Evolutionary conservation across 345 rosid genomes (phyloP).

Genomic region (Euclidium syriacum): DNA sequence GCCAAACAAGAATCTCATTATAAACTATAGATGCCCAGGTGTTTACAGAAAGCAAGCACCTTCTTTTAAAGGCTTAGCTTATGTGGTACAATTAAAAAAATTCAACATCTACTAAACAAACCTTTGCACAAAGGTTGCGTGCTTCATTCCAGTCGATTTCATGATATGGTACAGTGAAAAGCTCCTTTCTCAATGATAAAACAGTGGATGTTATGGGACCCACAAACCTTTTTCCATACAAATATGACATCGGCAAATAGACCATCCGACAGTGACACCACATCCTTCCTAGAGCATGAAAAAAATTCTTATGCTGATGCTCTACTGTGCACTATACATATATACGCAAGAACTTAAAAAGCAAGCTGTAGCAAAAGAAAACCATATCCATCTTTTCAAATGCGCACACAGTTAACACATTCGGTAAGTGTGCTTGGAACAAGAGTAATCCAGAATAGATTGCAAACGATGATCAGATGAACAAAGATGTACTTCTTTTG

Average conservation of each 20-base stretch:
- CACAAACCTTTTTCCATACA: constrained; percentile 92
- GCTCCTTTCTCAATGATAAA: constrained; percentile 85
- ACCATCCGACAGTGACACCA: constrained; percentile 99
- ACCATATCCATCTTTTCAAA: background rate
- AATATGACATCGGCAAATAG: constrained; percentile 93
- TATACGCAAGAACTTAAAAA: background rate
- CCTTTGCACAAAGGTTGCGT: constrained; percentile 90
- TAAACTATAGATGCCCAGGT: background rate
- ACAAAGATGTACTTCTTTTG: background rate
- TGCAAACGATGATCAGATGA: background rate
- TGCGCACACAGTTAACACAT: background rate
- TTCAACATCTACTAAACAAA: constrained; percentile 32
- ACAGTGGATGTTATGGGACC: constrained; percentile 87
- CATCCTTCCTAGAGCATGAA: constrained; percentile 75
- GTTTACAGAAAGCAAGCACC: constrained; percentile 2
- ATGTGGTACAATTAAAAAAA: background rate
- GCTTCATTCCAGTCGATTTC: constrained; percentile 85
- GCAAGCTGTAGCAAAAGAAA: background rate
- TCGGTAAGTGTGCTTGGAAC: background rate
- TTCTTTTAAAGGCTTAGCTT: background rate
- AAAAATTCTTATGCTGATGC: background rate
- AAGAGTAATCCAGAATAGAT: background rate
- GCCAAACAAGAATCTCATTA: background rate
- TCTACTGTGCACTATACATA: background rate
- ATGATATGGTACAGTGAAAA: constrained; percentile 72